phyloP scores from a whole-genome alignment of 257 asterid genomes.

The Henckelia pumila region DNA sequence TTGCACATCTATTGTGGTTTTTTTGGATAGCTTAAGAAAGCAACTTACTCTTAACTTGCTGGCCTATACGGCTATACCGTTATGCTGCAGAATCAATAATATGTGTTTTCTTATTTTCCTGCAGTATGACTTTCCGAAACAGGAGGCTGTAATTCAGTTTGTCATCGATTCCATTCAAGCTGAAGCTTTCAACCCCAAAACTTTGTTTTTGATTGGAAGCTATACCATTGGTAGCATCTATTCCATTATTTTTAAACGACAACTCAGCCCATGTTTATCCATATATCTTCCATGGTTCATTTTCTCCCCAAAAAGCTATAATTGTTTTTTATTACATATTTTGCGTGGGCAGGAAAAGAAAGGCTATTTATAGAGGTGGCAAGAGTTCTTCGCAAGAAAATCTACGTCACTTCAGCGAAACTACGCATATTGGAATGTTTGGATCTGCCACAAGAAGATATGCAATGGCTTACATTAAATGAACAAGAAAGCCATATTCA shows the following conservation, averaged over 20 bases:
- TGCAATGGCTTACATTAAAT: conserved; percentile 76
- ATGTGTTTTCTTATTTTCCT: conserved; percentile 21
- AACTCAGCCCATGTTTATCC: background rate
- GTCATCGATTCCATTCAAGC: conserved; percentile 97
- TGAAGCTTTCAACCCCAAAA: conserved; percentile 82
- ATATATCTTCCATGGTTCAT: background rate
- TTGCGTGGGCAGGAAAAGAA: conserved; percentile 67
- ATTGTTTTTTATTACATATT: conserved; percentile 8
- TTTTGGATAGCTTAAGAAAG: background rate
- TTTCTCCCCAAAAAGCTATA: background rate
- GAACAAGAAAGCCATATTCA: conserved; percentile 93
- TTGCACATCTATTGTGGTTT: background rate
- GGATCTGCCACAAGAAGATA: conserved; percentile 60
- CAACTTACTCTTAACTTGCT: conserved; percentile 6
- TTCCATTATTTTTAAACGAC: conserved; percentile 11
- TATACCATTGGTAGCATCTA: conserved; percentile 75
- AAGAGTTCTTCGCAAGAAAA: conserved; percentile 72
- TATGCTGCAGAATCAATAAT: conserved; percentile 9
- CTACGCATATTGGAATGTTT: conserved; percentile 75
- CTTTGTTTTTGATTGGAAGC: conserved; percentile 92
- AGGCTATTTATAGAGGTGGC: conserved; percentile 85
- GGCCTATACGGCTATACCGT: background rate
- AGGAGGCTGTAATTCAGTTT: conserved; percentile 82
- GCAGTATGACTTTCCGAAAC: conserved; percentile 97
- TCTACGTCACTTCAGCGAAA: conserved; percentile 73